Base-by-base conservation (phyloP, 2,329 filamentous ascomycete genomes). In the Alternaria ethzedia region DNA sequence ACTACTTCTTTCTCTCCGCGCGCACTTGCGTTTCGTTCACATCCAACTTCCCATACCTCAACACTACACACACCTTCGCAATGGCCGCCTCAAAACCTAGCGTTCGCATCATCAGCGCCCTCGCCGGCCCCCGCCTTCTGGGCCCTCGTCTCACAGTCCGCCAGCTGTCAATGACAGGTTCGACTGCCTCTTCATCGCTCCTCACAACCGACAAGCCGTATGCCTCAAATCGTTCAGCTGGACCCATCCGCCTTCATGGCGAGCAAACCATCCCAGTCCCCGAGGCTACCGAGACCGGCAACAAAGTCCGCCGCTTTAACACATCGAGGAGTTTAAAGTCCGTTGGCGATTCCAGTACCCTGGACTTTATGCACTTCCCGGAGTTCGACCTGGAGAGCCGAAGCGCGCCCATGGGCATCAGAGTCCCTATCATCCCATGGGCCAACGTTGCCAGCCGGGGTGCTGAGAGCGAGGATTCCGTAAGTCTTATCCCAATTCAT, bases 341-440 rank as follows among this genome's bases (percentile, higher is more conserved):
- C 26, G 82, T 86, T 66, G 83, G 85, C 57, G 88, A 90, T 79
- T 81, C 78, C 63, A 88, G 86, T 44, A 88, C 87, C 45, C 86
- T 90, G 63, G 88, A 90, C 81, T 89, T 90, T 72, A 84, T 85
- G 70, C 89, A 85, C 80, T 82, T 90, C 69, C 88, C 88, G 36
- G 81, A 82, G 59, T 81, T 84, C 68, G 80, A 84, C 54, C 77
- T 83, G 30, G 82, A 85, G 54, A 69, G 75, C 13, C 62, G 77
- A 13, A 67, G 76, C 49, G 73, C 76, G 26, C 74, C 81, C 6
- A 74, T 79, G 36, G 63, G 66, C 13, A 74, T 83, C 11, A 82
- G 83, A 52, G 82, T 87, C 47, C 86, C 86, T 61, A 82, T 87
- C 68, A 79, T 87, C 52, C 70, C 77, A 47, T 73, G 73, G 63